Conservation (phyloP, 1,284 basidiomycete genomes). For the Lignosus rhinocerotis region DNA sequence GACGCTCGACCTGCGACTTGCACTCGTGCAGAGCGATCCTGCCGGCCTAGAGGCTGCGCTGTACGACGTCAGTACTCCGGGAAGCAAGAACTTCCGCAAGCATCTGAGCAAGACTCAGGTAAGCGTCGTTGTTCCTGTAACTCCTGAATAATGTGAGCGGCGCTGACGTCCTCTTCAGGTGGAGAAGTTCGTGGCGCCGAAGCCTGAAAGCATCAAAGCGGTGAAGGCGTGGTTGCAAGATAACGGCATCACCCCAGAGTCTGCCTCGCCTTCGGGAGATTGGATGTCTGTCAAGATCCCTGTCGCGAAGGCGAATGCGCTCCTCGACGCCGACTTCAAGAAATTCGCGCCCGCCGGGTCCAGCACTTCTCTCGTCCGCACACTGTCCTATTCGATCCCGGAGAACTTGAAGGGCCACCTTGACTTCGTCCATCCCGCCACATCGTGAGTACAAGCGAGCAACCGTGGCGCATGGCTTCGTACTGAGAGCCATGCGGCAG, state of each 20-base stretch:
- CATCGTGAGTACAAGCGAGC: conserved; percentile 18
- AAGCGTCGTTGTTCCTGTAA: neutral
- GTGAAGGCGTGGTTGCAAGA: conserved; percentile 38
- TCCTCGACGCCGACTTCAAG: conserved; percentile 39
- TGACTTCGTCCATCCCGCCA: conserved; percentile 40
- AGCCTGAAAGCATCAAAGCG: conserved; percentile 32
- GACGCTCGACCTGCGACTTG: conserved; percentile 55
- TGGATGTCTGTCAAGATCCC: conserved; percentile 19
- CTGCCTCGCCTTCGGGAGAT: conserved; percentile 29
- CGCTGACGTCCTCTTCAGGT: conserved; percentile 34
- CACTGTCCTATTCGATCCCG: conserved; percentile 42
- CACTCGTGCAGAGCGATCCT: conserved; percentile 64
- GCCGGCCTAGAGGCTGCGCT: conserved; percentile 55
- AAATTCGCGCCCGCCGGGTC: conserved; percentile 36
- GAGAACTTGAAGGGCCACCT: conserved; percentile 35
- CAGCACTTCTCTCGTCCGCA: conserved; percentile 33
- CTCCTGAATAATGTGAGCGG: neutral
- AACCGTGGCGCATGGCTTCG: neutral
- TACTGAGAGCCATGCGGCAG: neutral
- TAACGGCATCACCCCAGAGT: conserved; percentile 33
- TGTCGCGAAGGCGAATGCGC: conserved; percentile 35
- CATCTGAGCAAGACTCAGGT: conserved; percentile 57
- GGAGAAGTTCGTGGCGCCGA: conserved; percentile 37
- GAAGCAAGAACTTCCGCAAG: conserved; percentile 49
- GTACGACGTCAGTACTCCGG: conserved; percentile 53